Percentiles rank a stretch among this genome's conserved stretches.
Conservation (phyloP, 2,329 filamentous ascomycete species). For the Pyrenochaeta sp. region DNA sequence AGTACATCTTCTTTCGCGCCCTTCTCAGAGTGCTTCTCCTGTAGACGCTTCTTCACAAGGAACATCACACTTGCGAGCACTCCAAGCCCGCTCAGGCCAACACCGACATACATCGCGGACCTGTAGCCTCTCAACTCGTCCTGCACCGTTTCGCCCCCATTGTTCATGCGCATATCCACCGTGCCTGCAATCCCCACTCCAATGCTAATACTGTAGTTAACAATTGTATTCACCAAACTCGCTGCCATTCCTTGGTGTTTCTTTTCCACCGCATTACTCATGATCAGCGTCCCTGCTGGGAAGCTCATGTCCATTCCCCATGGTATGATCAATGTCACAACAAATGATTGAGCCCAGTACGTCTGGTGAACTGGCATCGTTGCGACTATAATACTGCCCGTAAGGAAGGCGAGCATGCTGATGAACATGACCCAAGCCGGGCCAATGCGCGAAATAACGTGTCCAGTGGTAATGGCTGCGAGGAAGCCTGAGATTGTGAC, state of each 20-base stretch:
- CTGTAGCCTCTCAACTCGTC: slow-evolving; percentile 50
- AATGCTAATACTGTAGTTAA: slow-evolving; percentile 55
- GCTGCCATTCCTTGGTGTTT: slow-evolving; percentile 55
- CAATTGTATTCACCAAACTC: slow-evolving; percentile 51
- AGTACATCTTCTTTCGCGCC: not conserved
- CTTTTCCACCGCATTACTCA: slow-evolving; percentile 48
- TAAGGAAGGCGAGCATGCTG: slow-evolving; percentile 39
- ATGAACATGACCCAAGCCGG: slow-evolving; percentile 44
- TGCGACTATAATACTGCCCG: slow-evolving; percentile 51
- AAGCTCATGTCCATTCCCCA: slow-evolving; percentile 56
- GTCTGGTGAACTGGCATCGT: slow-evolving; percentile 51
- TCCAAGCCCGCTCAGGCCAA: slow-evolving; percentile 46
- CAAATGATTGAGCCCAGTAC: slow-evolving; percentile 54
- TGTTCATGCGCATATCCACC: slow-evolving; percentile 51
- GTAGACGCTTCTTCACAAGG: slow-evolving; percentile 28
- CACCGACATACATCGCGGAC: slow-evolving; percentile 49
- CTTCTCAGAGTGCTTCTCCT: not conserved
- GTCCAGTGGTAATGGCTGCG: slow-evolving; percentile 44
- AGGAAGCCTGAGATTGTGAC: slow-evolving; percentile 37
- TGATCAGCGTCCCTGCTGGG: slow-evolving; percentile 51
- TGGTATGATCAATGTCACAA: slow-evolving; percentile 41
- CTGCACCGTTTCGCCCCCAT: slow-evolving; percentile 34
- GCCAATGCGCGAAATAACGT: slow-evolving; percentile 37
- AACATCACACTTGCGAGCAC: slow-evolving; percentile 34
- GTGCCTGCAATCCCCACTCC: slow-evolving; percentile 55